phyloP scores from a whole-genome alignment of 805 yeast genomes.

The Yamadazyma sp. region DNA sequence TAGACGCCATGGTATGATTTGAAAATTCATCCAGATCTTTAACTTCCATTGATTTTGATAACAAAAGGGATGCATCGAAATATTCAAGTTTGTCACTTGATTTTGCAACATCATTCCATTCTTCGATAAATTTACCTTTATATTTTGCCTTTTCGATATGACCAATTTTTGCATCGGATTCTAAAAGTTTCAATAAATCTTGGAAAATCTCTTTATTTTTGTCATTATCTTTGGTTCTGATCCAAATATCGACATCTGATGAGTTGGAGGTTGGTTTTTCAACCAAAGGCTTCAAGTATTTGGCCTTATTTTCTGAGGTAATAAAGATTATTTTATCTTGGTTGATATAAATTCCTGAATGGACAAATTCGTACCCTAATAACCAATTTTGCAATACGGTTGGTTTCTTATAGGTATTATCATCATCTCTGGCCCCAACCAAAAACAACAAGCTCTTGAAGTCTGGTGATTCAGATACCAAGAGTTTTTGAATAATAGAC shows the following conservation, averaged over 20 bases:
- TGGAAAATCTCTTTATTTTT: slow-evolving; percentile 67
- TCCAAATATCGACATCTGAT: slow-evolving; percentile 53
- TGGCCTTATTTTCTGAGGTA: slow-evolving; percentile 83
- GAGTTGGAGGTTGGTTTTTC: slow-evolving; percentile 37
- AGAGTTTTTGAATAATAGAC: slow-evolving; percentile 34
- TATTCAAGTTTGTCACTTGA: slow-evolving; percentile 31
- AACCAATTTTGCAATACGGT: slow-evolving; percentile 88
- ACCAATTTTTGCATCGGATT: slow-evolving; percentile 49
- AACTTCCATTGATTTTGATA: slow-evolving; percentile 57
- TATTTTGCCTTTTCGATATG: slow-evolving; percentile 71
- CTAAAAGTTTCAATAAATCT: slow-evolving; percentile 50
- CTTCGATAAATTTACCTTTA: slow-evolving; percentile 79
- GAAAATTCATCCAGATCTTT: slow-evolving; percentile 80
- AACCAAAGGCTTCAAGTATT: slow-evolving; percentile 62
- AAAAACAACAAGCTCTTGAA: slow-evolving; percentile 48
- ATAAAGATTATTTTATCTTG: slow-evolving; percentile 58
- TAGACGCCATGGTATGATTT: slow-evolving; percentile 65
- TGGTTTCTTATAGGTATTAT: slow-evolving; percentile 85
- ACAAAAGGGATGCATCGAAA: slow-evolving; percentile 49
- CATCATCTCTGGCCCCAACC: slow-evolving; percentile 84
- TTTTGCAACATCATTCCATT: slow-evolving; percentile 53
- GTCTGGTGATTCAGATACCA: slow-evolving; percentile 19
- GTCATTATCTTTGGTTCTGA: slow-evolving; percentile 77
- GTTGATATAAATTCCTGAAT: slow-evolving; percentile 70
- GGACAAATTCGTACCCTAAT: slow-evolving; percentile 93